Evolutionary conservation across 2,329 filamentous ascomycete genomes (phyloP).

Genomic region (Aspergillus sergii): DNA sequence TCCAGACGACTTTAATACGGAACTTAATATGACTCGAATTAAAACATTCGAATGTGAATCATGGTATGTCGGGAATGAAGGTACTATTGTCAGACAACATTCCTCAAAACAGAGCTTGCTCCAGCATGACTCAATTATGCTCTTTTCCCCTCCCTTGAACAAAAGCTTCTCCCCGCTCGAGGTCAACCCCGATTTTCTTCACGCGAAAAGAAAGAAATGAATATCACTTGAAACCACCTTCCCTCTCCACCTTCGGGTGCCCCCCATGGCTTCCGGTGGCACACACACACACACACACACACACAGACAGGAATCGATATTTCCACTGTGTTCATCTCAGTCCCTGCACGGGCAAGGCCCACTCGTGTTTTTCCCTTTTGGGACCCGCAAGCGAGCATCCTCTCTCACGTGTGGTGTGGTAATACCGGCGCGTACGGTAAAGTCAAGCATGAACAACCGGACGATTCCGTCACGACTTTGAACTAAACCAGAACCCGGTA

Average conservation of each 20-base stretch:
- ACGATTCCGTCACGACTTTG: constrained; percentile 4
- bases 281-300: neutral
- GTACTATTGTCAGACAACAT: constrained; percentile 3
- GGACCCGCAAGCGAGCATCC: constrained; percentile 18
- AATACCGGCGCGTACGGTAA: constrained; percentile 6
- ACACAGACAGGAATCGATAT: neutral
- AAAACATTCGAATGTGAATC: too few relatives aligned
- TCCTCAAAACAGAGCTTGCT: neutral
- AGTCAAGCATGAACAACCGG: neutral
- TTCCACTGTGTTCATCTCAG: constrained; percentile 15
- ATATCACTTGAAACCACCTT: neutral
- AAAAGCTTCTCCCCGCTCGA: neutral
- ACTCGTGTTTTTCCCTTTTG: constrained; percentile 14
- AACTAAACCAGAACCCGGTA: neutral
- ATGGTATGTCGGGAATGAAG: neutral
- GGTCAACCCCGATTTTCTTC: neutral
- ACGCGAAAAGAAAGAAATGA: neutral
- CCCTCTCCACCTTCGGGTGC: neutral
- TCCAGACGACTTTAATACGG: neutral
- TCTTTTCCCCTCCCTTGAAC: neutral
- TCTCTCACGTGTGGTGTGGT: constrained; percentile 14
- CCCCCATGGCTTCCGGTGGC: neutral
- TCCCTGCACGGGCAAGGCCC: constrained; percentile 14
- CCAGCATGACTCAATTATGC: neutral
- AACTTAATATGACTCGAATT: neutral